These are phyloP conservation scores for Fusarium phyllophilum DNA, from an alignment of 2,329 filamentous ascomycete species.

Conservation along the genomic window DNA sequence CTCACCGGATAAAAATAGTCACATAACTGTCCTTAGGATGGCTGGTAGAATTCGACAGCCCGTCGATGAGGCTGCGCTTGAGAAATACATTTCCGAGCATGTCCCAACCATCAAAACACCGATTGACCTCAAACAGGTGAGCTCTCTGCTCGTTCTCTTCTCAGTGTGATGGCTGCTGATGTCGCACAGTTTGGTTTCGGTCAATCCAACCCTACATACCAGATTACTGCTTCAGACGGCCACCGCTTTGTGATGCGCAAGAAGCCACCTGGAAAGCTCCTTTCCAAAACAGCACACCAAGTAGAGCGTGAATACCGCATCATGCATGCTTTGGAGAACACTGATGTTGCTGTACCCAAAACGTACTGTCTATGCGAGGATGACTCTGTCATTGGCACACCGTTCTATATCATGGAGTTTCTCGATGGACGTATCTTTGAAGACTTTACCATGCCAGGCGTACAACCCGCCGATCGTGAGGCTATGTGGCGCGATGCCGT, in stretches of 20 bases:
- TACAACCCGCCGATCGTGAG: slow-evolving; percentile 73
- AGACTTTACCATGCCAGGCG: slow-evolving; percentile 82
- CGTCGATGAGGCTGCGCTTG: slow-evolving; percentile 83
- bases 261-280: slow-evolving; percentile 93
- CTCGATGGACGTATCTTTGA: slow-evolving; percentile 93
- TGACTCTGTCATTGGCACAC: slow-evolving; percentile 79
- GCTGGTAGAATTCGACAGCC: slow-evolving; percentile 90
- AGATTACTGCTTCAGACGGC: slow-evolving; percentile 78
- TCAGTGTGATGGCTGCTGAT: slow-evolving; percentile 11
- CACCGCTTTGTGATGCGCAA: slow-evolving; percentile 90
- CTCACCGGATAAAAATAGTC: not conserved
- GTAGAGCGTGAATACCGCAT: slow-evolving; percentile 96
- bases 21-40: slow-evolving; percentile 60
- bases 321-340: slow-evolving; percentile 81
- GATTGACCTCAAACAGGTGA: slow-evolving; percentile 88
- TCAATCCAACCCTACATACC: slow-evolving; percentile 97
- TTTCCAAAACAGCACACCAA: slow-evolving; percentile 94
- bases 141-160: slow-evolving; percentile 19
- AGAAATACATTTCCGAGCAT: slow-evolving; percentile 79
- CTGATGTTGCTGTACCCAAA: slow-evolving; percentile 86
- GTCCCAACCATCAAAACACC: slow-evolving; percentile 88
- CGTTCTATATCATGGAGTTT: slow-evolving; percentile 98
- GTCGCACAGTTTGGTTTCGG: slow-evolving; percentile 86
- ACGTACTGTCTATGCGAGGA: slow-evolving; percentile 90
- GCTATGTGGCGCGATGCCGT: slow-evolving; percentile 90